These are phyloP conservation scores for Cyclotella choctawhatcheeana DNA, from an alignment of 108 stramenopile genomes.

Conservation along the genomic window DNA sequence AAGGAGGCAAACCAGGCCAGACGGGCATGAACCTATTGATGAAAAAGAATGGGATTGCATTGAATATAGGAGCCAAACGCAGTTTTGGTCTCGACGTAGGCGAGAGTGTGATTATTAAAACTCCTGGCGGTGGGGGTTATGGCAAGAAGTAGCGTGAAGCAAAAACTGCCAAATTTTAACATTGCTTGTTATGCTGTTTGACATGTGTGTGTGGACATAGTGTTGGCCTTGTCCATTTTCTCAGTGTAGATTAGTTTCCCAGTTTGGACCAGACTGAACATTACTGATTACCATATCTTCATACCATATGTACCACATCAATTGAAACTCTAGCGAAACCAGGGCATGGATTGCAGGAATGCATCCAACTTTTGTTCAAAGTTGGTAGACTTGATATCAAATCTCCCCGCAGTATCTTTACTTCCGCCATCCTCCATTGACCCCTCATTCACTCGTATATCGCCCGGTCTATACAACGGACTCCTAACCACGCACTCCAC, in stretches of 20 bases:
- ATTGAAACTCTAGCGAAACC: conserved; percentile 69
- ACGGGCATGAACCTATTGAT: conserved; percentile 90
- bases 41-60: conserved; percentile 66
- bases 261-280: too few relatives aligned
- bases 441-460: conserved; percentile 47
- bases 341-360: conserved; percentile 76
- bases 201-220: too few relatives aligned
- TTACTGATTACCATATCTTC: too few relatives aligned
- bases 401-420: conserved; percentile 32
- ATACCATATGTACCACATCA: background rate
- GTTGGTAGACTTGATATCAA: conserved; percentile 71
- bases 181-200: too few relatives aligned
- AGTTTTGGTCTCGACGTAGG: conserved; percentile 81
- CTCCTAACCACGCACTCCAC: conserved; percentile 83
- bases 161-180: too few relatives aligned
- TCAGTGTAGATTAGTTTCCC: too few relatives aligned
- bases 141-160: conserved; percentile 51
- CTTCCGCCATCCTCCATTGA: background rate
- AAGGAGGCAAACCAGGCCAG: conserved; percentile 88
- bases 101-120: conserved; percentile 88
- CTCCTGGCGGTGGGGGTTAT: conserved; percentile 93
- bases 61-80: conserved; percentile 95
- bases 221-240: too few relatives aligned
- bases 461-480: conserved; percentile 76
- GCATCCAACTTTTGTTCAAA: conserved; percentile 82